Base-by-base conservation (phyloP, 2,329 filamentous ascomycete species). In the Aureobasidium sp. region DNA sequence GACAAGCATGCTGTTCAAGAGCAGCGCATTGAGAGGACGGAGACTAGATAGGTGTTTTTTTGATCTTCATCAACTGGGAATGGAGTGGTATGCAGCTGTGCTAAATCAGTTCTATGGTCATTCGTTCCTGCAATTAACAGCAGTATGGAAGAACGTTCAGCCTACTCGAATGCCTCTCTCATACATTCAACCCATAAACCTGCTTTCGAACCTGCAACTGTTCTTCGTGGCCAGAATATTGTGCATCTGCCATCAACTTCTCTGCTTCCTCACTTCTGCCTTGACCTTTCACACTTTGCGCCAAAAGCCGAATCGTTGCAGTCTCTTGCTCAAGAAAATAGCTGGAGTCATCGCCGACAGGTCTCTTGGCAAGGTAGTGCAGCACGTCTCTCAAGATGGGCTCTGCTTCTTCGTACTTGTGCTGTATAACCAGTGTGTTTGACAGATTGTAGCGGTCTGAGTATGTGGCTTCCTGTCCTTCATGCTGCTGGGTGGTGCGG, bases 1-100 rank as follows among this genome's bases (percentile, higher is more conserved):
- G 42, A 47, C n/a, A 57, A 63, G 62, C 23, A 50, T 42, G 42
- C 25, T 9, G 49, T 38, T 15, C 40, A 54, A 13, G 49, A 49
- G 6, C 29, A 57, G 17, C n/a, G 31, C 2, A 21, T 57, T 2
- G 54, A 57, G 31, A 47, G 11, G 42, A 42, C 42, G 2, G 29
- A 57, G 51, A 55, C 49, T 7, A 38, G 19, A 10, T 51, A 19
- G 13, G n/a, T n/a, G n/a, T n/a, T n/a, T n/a, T n/a, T n/a, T n/a
- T n/a, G n/a, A n/a, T n/a, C n/a, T n/a, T n/a, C n/a, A n/a, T n/a
- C n/a, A n/a, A n/a, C n/a, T n/a, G n/a, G n/a, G n/a, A n/a, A n/a
- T n/a, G n/a, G n/a, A n/a, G n/a, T n/a, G n/a, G n/a, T n/a, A n/a
- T n/a, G n/a, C n/a, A n/a, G n/a, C n/a, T n/a, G n/a, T n/a, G n/a